Percentiles rank a stretch among this genome's conserved stretches.
phyloP scores from a whole-genome alignment of 192 early-diverging fungal genomes.

The Paraglomus brasilianum region DNA sequence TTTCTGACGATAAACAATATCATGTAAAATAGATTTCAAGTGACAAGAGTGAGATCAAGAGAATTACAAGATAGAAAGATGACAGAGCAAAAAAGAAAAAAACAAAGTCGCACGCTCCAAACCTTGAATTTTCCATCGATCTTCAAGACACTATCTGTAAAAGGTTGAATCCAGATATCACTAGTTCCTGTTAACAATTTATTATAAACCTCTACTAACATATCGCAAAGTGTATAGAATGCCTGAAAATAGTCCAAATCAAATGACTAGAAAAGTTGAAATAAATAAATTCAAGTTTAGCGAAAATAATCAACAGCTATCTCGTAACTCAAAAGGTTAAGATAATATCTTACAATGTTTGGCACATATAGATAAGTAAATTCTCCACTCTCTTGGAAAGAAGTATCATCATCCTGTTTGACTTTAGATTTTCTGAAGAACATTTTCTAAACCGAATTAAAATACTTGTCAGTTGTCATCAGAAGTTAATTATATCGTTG shows the following conservation, averaged over 20 bases:
- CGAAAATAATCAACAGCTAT: background rate
- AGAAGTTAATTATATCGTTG: no score
- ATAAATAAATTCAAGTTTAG: background rate
- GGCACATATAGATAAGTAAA: conserved; percentile 42
- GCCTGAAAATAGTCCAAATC: conserved; percentile 69
- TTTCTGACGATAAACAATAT: conserved; percentile 42
- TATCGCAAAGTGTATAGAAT: conserved; percentile 65
- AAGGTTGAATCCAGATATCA: conserved; percentile 43
- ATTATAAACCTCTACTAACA: conserved; percentile 59
- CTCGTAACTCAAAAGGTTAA: conserved; percentile 1
- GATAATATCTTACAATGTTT: conserved; percentile 39
- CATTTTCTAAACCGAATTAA: conserved; percentile 39
- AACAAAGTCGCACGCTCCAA: background rate
- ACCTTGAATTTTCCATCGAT: conserved; percentile 64
- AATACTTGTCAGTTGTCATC: background rate
- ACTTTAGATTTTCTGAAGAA: conserved; percentile 48
- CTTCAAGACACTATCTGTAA: conserved; percentile 64
- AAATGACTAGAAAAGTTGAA: conserved; percentile 47
- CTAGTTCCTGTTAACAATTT: conserved; percentile 38
- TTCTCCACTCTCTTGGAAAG: conserved; percentile 39
- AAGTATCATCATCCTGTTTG: conserved; percentile 40
- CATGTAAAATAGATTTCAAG: background rate
- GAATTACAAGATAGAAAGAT: background rate
- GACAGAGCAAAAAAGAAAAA: background rate
- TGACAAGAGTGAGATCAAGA: background rate